Percentiles rank a stretch among this genome's conserved stretches.
Evolutionary conservation across 176 grass and related monocot species (phyloP).

Genomic region (Luzula sylvatica): DNA sequence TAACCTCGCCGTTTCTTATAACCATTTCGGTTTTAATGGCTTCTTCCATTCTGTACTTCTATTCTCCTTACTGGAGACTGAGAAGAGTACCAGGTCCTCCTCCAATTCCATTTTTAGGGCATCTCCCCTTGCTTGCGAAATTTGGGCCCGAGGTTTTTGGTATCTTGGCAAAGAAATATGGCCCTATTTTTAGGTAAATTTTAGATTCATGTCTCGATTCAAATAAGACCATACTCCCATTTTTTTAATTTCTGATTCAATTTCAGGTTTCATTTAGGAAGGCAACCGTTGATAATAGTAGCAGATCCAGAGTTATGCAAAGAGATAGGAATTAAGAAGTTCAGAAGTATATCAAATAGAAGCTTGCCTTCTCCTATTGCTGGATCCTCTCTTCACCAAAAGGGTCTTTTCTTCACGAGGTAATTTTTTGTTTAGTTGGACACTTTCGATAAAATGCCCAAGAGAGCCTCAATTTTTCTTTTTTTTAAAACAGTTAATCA

Average conservation of each 20-base stretch:
- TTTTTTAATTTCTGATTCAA: not conserved
- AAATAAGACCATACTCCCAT: not conserved
- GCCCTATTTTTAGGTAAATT: conserved; percentile 71
- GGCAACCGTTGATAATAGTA: conserved; percentile 68
- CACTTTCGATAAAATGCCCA: no score
- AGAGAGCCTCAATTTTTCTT: no score
- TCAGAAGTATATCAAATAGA: conserved; percentile 60
- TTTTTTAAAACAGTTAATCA: no score
- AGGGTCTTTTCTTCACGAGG: conserved; percentile 51
- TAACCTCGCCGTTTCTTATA: conserved; percentile 17
- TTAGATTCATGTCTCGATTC: not conserved
- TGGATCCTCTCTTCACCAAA: conserved; percentile 42
- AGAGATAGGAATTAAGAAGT: conserved; percentile 56
- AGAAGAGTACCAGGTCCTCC: conserved; percentile 78
- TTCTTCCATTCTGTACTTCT: conserved; percentile 57
- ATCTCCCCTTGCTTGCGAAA: conserved; percentile 61
- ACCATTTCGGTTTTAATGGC: conserved; percentile 21
- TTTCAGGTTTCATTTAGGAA: conserved; percentile 62
- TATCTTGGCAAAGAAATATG: conserved; percentile 54
- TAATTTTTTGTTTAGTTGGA: no score
- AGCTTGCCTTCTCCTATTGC: conserved; percentile 52
- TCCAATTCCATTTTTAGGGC: conserved; percentile 39
- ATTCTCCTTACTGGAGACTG: conserved; percentile 59
- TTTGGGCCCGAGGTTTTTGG: conserved; percentile 56
- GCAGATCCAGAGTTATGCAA: conserved; percentile 59